phyloP scores from a whole-genome alignment of 106 monocot species.

The Allium cepa region DNA sequence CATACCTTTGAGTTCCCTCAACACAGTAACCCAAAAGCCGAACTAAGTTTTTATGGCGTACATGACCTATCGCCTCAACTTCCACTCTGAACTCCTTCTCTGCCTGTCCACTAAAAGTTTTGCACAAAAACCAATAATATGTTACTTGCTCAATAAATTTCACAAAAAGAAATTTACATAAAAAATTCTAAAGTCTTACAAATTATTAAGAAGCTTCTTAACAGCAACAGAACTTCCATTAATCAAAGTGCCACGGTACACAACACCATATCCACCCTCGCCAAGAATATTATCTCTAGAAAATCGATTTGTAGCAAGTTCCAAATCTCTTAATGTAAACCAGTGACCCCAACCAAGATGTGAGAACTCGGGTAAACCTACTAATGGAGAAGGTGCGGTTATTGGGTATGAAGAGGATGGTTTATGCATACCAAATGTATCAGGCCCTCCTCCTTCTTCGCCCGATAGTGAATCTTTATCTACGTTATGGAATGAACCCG shows the following conservation, averaged over 20 bases:
- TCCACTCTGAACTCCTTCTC: conserved; percentile 98
- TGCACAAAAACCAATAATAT: no score
- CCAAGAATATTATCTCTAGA: conserved; percentile 86
- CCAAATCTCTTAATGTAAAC: conserved; percentile 93
- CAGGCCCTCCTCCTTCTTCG: conserved; percentile 48
- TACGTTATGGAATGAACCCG: conserved; percentile 46
- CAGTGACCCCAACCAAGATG: conserved; percentile 97
- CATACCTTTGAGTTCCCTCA: conserved; percentile 89
- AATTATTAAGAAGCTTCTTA: conserved; percentile 89
- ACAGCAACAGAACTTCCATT: conserved; percentile 83
- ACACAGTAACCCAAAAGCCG: conserved; percentile 93
- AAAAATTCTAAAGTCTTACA: conserved; percentile 34
- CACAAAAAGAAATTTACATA: background rate
- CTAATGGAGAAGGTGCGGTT: conserved; percentile 65
- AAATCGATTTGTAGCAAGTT: conserved; percentile 75
- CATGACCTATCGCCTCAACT: conserved; percentile 98
- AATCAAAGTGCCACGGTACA: conserved; percentile 65
- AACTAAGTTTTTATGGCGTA: conserved; percentile 94
- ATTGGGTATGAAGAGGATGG: conserved; percentile 31
- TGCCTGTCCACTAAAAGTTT: conserved; percentile 66
- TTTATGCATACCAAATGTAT: conserved; percentile 21
- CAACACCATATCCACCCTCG: conserved; percentile 95
- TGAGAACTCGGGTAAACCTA: conserved; percentile 82
- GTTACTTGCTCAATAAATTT: no score
- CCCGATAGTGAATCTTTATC: conserved; percentile 63